Conservation (phyloP, 805 yeast genomes). For the Teunomyces tritomae region DNA sequence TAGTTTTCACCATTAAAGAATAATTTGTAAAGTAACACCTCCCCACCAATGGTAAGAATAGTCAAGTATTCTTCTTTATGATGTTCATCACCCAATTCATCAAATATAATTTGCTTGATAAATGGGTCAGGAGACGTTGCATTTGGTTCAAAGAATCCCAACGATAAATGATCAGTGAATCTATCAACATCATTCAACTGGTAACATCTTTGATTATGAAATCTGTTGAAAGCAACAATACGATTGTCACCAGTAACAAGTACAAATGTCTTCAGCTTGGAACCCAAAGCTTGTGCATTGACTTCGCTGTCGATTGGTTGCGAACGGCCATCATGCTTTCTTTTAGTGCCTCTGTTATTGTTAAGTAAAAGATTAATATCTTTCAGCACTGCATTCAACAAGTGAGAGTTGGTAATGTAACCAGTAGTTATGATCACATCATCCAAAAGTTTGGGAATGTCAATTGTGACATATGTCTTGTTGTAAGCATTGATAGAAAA, state of each 20-base stretch:
- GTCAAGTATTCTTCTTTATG: constrained; percentile 62
- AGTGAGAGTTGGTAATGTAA: constrained; percentile 52
- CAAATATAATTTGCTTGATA: constrained; percentile 63
- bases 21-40: constrained; percentile 63
- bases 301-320: constrained; percentile 9
- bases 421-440: constrained; percentile 67
- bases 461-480: constrained; percentile 31
- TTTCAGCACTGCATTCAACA: constrained; percentile 42
- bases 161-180: constrained; percentile 41
- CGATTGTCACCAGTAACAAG: constrained; percentile 78
- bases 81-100: constrained; percentile 59
- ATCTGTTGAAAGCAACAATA: constrained; percentile 58
- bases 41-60: constrained; percentile 78
- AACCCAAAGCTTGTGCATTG: constrained; percentile 12
- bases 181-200: constrained; percentile 50
- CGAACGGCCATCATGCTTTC: constrained; percentile 19
- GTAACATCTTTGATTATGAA: constrained; percentile 51
- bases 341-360: constrained; percentile 26
- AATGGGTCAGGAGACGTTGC: constrained; percentile 67
- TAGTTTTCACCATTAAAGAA: constrained; percentile 46
- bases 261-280: constrained; percentile 48
- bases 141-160: constrained; percentile 49
- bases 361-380: constrained; percentile 29
- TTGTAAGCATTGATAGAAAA: constrained; percentile 41
- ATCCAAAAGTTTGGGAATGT: constrained; percentile 38